Base-by-base conservation (phyloP, 306 rosid species). In the Carpinus fangiana region DNA sequence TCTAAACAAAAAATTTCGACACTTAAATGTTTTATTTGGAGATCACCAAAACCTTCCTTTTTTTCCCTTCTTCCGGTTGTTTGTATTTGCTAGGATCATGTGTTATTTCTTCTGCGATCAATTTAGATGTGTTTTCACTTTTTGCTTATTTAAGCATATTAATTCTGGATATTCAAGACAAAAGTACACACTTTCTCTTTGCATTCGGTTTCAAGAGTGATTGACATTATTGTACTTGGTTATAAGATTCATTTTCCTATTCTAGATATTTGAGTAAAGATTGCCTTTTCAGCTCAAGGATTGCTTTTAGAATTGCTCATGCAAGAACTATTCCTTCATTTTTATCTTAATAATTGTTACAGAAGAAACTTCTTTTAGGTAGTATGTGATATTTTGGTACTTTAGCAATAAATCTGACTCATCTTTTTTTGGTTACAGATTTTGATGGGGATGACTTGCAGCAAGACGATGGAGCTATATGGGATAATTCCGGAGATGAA, bases 401-500 rank as follows among this genome's bases (percentile, higher is more conserved):
- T 64, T 84, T 36, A 52, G 79, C 55, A 51, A 70, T 64, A 38
- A 67, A 68, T 73, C 76, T 73, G 64, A 74, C 31, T 65, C 38
- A 7, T 47, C 21, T 10, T 70, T 23, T 10, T 70, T 23, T 82
- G 81, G 56, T 80, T 85, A 80, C 76, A 89, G 96, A 77, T 73
- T 55, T 17, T 77, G 91, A 73, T 54, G 82, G 69, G 47, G 85
- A 79, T 84, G 81, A 87, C 82, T 75, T 77, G 69, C 67, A 56
- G 66, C 65, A 12, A 54, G 88, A 77, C 34, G 88, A 81, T 75
- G 89, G 55, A 53, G 77, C 76, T 70, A 14, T 72, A 51, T 86
- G 90, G 92, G 88, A 74, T 77, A 86, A 38, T 77, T 83, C 82
- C 75, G 90, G 84, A 50, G 91, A 79, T 28, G 87, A 90, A 72